These are phyloP conservation scores for Pythium volutum DNA, from an alignment of 352 stramenopile genomes.

Conservation along the genomic window DNA sequence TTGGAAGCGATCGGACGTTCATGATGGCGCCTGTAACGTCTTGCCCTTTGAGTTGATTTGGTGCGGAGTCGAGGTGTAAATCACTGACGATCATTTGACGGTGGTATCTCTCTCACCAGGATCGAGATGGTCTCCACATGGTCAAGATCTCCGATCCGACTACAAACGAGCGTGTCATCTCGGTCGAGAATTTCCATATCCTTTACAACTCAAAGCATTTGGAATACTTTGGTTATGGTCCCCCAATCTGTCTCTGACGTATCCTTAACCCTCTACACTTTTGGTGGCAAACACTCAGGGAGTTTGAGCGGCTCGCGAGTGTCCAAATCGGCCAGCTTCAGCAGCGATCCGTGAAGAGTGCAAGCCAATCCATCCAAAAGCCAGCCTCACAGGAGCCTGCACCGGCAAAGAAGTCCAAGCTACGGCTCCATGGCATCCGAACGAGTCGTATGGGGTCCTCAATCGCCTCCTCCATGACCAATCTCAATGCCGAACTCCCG, in stretches of 20 bases:
- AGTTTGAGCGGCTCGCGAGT: slow-evolving; percentile 69
- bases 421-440: slow-evolving; percentile 23
- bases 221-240: not conserved
- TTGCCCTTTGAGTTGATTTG: not conserved
- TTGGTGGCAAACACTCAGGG: slow-evolving; percentile 40
- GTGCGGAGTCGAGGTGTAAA: not conserved
- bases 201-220: slow-evolving; percentile 8
- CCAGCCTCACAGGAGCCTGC: not conserved
- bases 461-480: not conserved
- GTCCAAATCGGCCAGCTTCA: slow-evolving; percentile 53
- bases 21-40: slow-evolving; percentile 35
- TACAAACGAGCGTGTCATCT: slow-evolving; percentile 46
- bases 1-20: slow-evolving; percentile 49
- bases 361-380: not conserved
- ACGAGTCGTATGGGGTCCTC: slow-evolving; percentile 20
- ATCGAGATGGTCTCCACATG: slow-evolving; percentile 69
- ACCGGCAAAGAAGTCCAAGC: slow-evolving; percentile 19
- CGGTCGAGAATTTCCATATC: slow-evolving; percentile 80
- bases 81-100: not conserved
- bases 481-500: slow-evolving; percentile 2
- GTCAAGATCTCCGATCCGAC: slow-evolving; percentile 47
- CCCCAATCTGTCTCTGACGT: not conserved
- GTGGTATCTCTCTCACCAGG: slow-evolving; percentile 24
- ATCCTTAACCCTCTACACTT: slow-evolving; percentile 39
- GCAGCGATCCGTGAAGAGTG: slow-evolving; percentile 5